These are phyloP conservation scores for Quercus suber DNA, from an alignment of 306 rosid genomes.

Conservation along the genomic window DNA sequence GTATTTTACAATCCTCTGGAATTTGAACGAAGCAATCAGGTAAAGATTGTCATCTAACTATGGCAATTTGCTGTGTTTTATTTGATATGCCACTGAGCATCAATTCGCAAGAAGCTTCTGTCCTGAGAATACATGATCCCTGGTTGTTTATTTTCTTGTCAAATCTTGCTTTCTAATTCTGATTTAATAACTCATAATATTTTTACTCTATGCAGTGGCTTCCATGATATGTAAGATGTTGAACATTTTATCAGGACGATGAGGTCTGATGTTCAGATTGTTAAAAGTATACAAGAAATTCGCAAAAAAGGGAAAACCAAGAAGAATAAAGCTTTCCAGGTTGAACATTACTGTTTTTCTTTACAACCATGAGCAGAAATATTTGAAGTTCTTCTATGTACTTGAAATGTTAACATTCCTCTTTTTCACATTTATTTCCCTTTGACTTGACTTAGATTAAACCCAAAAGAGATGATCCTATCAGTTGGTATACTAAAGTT, in stretches of 20 bases:
- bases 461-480: conserved; percentile 86
- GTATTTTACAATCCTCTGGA: background rate
- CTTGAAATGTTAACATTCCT: conserved; percentile 14
- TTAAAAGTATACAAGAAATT: conserved; percentile 80
- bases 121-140: background rate
- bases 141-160: background rate
- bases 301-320: conserved; percentile 67
- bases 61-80: background rate
- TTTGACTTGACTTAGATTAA: conserved; percentile 52
- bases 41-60: background rate
- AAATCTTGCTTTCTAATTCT: background rate
- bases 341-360: conserved; percentile 25
- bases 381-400: conserved; percentile 19
- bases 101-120: background rate
- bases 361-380: conserved; percentile 10
- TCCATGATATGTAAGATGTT: conserved; percentile 89
- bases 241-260: conserved; percentile 76
- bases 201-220: conserved; percentile 65
- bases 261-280: conserved; percentile 76
- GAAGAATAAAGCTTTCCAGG: conserved; percentile 93
- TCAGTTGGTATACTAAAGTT: conserved; percentile 75
- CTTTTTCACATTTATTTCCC: background rate
- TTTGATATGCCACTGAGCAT: background rate
- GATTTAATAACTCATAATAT: background rate
- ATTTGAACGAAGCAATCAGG: background rate